These are phyloP conservation scores for Gynandropsis gynandra DNA, from an alignment of 345 rosid genomes.

Conservation along the genomic window DNA sequence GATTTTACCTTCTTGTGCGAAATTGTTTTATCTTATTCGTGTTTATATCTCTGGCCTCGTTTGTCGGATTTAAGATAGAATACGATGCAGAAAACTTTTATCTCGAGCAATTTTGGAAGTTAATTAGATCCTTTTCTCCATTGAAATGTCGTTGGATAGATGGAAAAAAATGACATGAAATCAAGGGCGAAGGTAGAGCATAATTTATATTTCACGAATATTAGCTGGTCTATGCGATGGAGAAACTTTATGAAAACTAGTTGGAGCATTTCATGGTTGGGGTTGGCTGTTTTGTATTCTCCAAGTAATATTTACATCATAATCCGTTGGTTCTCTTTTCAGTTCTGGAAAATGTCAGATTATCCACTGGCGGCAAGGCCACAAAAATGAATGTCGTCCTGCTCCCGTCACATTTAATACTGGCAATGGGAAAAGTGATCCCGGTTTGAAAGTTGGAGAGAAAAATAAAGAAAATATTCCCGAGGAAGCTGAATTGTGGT, in stretches of 20 bases:
- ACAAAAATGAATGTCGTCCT: slow-evolving; percentile 73
- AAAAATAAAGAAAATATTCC: slow-evolving; percentile 18
- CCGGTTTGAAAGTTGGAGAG: slow-evolving; percentile 28
- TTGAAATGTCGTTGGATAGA: slow-evolving; percentile 8
- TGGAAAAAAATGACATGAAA: not conserved
- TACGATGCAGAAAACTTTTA: not conserved
- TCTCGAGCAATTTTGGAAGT: slow-evolving; percentile 15
- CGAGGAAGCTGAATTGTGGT: slow-evolving; percentile 29
- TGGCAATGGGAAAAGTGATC: slow-evolving; percentile 34
- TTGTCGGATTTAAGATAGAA: not conserved
- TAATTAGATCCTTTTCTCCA: slow-evolving; percentile 13
- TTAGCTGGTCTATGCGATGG: slow-evolving; percentile 5
- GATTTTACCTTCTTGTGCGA: not conserved
- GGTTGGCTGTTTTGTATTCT: slow-evolving; percentile 5
- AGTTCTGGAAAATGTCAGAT: slow-evolving; percentile 92
- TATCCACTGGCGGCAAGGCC: slow-evolving; percentile 96
- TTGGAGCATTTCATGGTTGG: slow-evolving; percentile 1
- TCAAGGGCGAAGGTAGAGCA: not conserved
- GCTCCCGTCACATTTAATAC: slow-evolving; percentile 24
- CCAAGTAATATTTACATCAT: slow-evolving; percentile 13
- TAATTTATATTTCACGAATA: no score
- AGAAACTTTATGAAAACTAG: slow-evolving; percentile 4
- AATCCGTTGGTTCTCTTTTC: slow-evolving; percentile 21
- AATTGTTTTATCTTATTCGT: not conserved
- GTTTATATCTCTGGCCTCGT: not conserved